Evolutionary conservation across 805 yeast species (phyloP), one percentile per base, ranked within the genome.

Genomic region (Naumovozyma baii): DNA sequence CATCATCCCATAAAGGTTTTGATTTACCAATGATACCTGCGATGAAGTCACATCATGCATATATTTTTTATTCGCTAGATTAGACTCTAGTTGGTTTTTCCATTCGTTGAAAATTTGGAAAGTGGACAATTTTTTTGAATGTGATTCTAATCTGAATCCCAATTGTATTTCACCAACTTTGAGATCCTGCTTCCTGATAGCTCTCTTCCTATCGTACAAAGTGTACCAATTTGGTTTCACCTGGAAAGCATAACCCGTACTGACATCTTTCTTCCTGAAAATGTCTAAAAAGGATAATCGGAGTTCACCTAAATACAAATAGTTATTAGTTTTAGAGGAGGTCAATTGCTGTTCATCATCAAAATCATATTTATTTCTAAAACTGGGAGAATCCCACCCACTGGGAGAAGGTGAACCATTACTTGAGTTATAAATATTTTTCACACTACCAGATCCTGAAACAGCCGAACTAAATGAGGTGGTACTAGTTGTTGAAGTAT

Each of bases 271-370:
- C 8, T 43, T 39, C 31, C 47, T 50, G 41, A 59, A 59, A 12
- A 59, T 25, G n/a, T 54, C 55, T 18, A 52, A 37, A 4, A 59
- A 31, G 3, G 60, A 53, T 9, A 59, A 10, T 47, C 50, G 55
- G 2, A 50, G 50, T 41, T 59, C 63, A 13, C 62, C 63, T 10
- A 59, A 40, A 26, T 59, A 59, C 18, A 59, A 39, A 38, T 54
- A 57, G 30, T 37, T 41, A 31, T n/a, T 20, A 12, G 18, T 15
- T 20, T 20, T 33, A 8, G 29, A n/a, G 3, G 34, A 32, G n/a
- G 12, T 13, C 5, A 17, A 9, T 31, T 36, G 14, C 13, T n/a
- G 10, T 30, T 36, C 13, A 33, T 30, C 5, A 36, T 19, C 5
- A 19, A 33, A 17, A 28, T 36, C n/a, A 18, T 36, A 28, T 13